phyloP scores from a whole-genome alignment of 2,329 filamentous ascomycete species.

The Polytolypa hystricis region DNA sequence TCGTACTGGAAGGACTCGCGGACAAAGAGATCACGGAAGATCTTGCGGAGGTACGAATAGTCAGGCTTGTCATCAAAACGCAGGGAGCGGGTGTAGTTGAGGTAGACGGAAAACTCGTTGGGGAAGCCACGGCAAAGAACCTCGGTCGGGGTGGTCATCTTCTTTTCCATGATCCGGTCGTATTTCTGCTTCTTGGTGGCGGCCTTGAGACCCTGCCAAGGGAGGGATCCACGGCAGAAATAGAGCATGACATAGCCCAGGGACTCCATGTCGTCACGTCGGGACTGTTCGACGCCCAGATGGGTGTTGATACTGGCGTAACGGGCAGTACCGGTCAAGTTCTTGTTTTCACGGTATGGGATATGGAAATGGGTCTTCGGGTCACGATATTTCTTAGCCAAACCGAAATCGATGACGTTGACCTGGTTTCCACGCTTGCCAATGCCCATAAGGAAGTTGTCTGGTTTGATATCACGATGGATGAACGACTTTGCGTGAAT shows the following conservation, averaged over 20 bases:
- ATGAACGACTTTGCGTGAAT: slow-evolving; percentile 99
- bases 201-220: slow-evolving; percentile 97
- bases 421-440: slow-evolving; percentile 99
- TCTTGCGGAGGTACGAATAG: slow-evolving; percentile 99
- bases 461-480: slow-evolving; percentile 98
- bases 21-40: slow-evolving; percentile 98
- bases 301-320: slow-evolving; percentile 99
- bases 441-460: slow-evolving; percentile 99
- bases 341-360: slow-evolving; percentile 99
- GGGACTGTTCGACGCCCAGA: slow-evolving; percentile 95
- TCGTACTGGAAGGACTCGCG: slow-evolving; percentile 99
- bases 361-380: slow-evolving; percentile 99
- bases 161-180: slow-evolving; percentile 99
- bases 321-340: slow-evolving; percentile 94
- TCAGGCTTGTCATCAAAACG: slow-evolving; percentile 99
- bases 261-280: slow-evolving; percentile 98
- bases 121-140: slow-evolving; percentile 98
- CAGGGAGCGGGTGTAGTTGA: slow-evolving; percentile 97
- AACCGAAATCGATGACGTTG: slow-evolving; percentile 97
- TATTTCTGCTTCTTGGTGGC: slow-evolving; percentile 99
- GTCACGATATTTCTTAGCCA: slow-evolving; percentile 99
- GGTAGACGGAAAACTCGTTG: slow-evolving; percentile 98
- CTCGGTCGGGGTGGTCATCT: slow-evolving; percentile 99
- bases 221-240: slow-evolving; percentile 97
- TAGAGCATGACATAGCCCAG: slow-evolving; percentile 99